Conservation (phyloP, 176 grass and related monocot genomes). For the Bothriochloa decipiens region DNA sequence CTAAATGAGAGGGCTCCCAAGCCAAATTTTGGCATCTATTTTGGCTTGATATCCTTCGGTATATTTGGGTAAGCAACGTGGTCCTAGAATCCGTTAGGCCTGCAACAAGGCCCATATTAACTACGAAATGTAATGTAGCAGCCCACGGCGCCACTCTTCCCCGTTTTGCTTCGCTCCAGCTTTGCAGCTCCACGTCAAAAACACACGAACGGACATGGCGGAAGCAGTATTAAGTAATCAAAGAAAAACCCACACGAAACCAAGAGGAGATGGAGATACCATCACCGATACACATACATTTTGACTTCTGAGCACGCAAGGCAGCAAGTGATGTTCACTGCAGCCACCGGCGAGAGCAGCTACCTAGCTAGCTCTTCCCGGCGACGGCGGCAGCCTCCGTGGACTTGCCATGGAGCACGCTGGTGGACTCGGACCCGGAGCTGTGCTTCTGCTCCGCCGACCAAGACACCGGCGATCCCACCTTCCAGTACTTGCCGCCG, state of each 20-base stretch:
- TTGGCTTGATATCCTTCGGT: too few relatives aligned
- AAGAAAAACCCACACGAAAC: background rate
- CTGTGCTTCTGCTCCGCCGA: constrained; percentile 56
- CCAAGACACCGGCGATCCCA: constrained; percentile 43
- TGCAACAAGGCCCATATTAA: background rate
- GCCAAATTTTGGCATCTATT: too few relatives aligned
- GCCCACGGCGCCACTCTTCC: background rate
- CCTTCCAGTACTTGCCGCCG: constrained; percentile 69
- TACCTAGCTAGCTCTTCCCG: constrained; percentile 25
- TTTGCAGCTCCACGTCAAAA: constrained; percentile 7
- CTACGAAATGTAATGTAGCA: background rate
- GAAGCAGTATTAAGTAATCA: background rate
- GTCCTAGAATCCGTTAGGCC: background rate
- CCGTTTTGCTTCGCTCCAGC: background rate
- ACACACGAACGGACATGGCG: background rate
- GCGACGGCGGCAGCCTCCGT: constrained; percentile 12
- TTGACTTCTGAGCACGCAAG: background rate
- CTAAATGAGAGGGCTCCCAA: too few relatives aligned
- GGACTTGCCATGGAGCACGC: constrained; percentile 55
- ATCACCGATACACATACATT: constrained; percentile 23
- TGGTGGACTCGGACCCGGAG: constrained; percentile 55
- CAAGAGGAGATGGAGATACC: background rate
- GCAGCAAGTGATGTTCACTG: background rate
- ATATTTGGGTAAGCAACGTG: too few relatives aligned
- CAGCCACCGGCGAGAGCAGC: background rate